phyloP scores from a whole-genome alignment of 116 monocot genomes.

The Trichopus zeylanicus region DNA sequence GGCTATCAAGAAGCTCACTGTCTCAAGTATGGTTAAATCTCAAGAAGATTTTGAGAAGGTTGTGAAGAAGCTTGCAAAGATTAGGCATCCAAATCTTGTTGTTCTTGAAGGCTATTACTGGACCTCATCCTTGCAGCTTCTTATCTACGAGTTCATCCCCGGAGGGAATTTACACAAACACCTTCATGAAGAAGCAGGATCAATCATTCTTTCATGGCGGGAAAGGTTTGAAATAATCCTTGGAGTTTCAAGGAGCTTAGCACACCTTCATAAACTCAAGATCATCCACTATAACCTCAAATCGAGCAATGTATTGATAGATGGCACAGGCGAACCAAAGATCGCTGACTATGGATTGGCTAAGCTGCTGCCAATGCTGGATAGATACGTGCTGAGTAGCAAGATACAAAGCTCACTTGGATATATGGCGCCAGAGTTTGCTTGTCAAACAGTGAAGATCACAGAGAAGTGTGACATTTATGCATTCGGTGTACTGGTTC shows the following conservation, averaged over 20 bases:
- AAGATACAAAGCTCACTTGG: slow-evolving; percentile 52
- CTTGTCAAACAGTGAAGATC: slow-evolving; percentile 31
- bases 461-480: slow-evolving; percentile 61
- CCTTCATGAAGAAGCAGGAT: slow-evolving; percentile 28
- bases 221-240: slow-evolving; percentile 45
- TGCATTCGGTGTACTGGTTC: slow-evolving; percentile 43
- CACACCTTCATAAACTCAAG: slow-evolving; percentile 28
- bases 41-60: slow-evolving; percentile 45
- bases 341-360: slow-evolving; percentile 51
- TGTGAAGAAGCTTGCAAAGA: slow-evolving; percentile 32
- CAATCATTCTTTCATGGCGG: slow-evolving; percentile 30
- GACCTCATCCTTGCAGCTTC: slow-evolving; percentile 50
- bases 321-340: slow-evolving; percentile 37
- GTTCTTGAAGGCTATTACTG: slow-evolving; percentile 49
- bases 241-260: slow-evolving; percentile 32
- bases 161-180: slow-evolving; percentile 38
- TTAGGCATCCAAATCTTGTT: slow-evolving; percentile 40
- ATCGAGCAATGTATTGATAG: slow-evolving; percentile 45
- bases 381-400: slow-evolving; percentile 44
- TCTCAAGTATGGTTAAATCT: slow-evolving; percentile 54
- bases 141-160: slow-evolving; percentile 43
- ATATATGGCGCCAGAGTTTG: slow-evolving; percentile 63
- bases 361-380: slow-evolving; percentile 54
- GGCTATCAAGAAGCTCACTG: slow-evolving; percentile 57
- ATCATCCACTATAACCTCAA: slow-evolving; percentile 59